Base-by-base conservation (phyloP, 1,284 basidiomycete species). In the Sutorius eximius region DNA sequence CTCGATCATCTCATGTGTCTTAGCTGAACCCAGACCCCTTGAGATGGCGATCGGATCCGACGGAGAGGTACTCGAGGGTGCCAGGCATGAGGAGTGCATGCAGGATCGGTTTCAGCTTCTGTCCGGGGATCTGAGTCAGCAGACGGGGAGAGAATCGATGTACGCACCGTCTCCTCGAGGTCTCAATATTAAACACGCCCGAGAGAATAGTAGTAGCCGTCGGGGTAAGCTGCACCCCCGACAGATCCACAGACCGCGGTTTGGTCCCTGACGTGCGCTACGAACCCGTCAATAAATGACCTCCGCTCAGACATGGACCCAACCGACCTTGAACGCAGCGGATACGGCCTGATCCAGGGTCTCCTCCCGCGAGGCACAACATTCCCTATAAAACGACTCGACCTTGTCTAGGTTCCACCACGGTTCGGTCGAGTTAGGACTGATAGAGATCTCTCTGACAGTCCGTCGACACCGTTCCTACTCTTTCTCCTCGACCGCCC, bases 71-170 rank as follows among this genome's bases (percentile, higher is more conserved):
- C 1, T 89, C 89, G 30, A 98, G 77, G 0, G 86, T 85, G 20
- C 85, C 84, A 18, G 91, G 90, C 45, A 98, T 90, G 50, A 98
- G 82, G 1, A 99, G 80, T 0, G 94, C 86, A 68, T 98, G 95
- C 0, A 98, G 77, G 18, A 98, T 86, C 0, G 92, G 91, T 74
- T 97, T 97, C 52, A 98, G 71, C 43, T 82, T 85, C 87, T 93
- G 61, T 24, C 45, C 9, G 27, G 44, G 27, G 11, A 48, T 61
- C n/a, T n/a, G n/a, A n/a, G n/a, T n/a, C 49, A 66, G 55, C 16
- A 59, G n/a, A 20, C 22, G 37, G 29, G 20, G 44, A 45, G 32
- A 53, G 36, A 52, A 33, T 16, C 3, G 42, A 53, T 36, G 51
- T 16, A 57, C 51, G 16, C 61, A 92, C 91, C 54, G 82, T 79